phyloP scores from a whole-genome alignment of 148 eudicot species.

The Dianthus caryophyllus region DNA sequence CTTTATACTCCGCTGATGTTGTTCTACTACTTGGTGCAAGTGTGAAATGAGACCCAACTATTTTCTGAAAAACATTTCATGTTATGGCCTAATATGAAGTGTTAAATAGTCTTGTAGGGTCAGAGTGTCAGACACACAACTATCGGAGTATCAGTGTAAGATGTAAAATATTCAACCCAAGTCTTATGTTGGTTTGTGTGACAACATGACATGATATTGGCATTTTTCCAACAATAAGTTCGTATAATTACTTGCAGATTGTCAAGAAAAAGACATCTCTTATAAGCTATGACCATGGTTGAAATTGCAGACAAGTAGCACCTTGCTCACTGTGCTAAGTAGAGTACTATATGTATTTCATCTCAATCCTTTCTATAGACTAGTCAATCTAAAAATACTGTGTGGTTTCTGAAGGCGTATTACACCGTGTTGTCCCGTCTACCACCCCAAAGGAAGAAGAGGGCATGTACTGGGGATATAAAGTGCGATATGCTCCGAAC shows the following conservation, averaged over 20 bases:
- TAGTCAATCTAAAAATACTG: conserved; percentile 18
- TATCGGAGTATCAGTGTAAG: too few relatives aligned
- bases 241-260: neutral
- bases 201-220: too few relatives aligned
- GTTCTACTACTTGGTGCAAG: too few relatives aligned
- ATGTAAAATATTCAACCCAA: neutral
- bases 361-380: conserved; percentile 5
- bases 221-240: neutral
- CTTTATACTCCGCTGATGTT: too few relatives aligned
- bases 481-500: conserved; percentile 86
- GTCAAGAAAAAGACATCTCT: neutral
- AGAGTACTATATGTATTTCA: conserved; percentile 10
- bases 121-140: neutral
- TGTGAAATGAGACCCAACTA: too few relatives aligned
- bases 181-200: neutral
- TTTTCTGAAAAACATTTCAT: too few relatives aligned
- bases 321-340: neutral
- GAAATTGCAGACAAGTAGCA: neutral
- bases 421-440: conserved; percentile 64
- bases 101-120: too few relatives aligned
- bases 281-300: neutral
- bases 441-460: conserved; percentile 65
- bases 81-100: too few relatives aligned
- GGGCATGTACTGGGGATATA: conserved; percentile 97
- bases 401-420: conserved; percentile 34